Evolutionary conservation across 306 rosid genomes (phyloP).

Genomic region (Biancaea sappan): DNA sequence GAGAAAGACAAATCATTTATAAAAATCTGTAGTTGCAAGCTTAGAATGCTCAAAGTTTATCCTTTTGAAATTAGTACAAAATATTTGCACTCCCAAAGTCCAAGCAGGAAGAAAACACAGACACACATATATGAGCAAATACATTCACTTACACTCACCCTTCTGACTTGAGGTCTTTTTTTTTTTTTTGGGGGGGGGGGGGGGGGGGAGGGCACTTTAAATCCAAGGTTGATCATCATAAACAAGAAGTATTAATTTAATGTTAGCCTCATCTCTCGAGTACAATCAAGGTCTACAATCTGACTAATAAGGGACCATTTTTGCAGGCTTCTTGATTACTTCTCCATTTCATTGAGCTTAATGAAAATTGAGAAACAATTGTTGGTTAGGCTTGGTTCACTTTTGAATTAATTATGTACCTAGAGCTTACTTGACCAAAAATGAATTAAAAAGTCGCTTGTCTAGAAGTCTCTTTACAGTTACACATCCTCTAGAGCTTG

Average conservation of each 20-base stretch:
- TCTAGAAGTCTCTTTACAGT: too few relatives aligned
- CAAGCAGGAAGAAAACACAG: neutral
- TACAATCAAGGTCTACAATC: slow-evolving; percentile 12
- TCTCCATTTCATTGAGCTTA: slow-evolving; percentile 8
- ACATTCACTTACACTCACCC: neutral
- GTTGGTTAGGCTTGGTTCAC: slow-evolving; percentile 13
- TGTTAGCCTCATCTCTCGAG: neutral
- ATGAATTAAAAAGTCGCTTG: neutral
- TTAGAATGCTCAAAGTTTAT: slow-evolving; percentile 13
- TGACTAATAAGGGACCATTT: neutral
- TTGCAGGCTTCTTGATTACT: slow-evolving; percentile 1
- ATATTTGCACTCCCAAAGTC: neutral
- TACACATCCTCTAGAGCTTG: neutral
- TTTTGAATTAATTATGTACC: neutral
- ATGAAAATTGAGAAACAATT: slow-evolving; percentile 8
- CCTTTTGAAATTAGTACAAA: slow-evolving; percentile 17
- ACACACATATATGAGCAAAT: neutral
- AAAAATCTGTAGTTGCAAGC: slow-evolving; percentile 2
- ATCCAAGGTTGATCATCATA: neutral
- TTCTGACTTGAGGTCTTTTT: neutral
- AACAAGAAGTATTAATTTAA: neutral
- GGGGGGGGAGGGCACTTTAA: too few relatives aligned
- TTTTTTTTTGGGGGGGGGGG: neutral
- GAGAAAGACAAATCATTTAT: neutral
- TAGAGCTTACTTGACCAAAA: neutral